A percentile compares a stretch with the other conserved stretches of the same genome.
Evolutionary conservation across 1,284 basidiomycete genomes (phyloP).

Genomic region (Boletellus deceptivus): DNA sequence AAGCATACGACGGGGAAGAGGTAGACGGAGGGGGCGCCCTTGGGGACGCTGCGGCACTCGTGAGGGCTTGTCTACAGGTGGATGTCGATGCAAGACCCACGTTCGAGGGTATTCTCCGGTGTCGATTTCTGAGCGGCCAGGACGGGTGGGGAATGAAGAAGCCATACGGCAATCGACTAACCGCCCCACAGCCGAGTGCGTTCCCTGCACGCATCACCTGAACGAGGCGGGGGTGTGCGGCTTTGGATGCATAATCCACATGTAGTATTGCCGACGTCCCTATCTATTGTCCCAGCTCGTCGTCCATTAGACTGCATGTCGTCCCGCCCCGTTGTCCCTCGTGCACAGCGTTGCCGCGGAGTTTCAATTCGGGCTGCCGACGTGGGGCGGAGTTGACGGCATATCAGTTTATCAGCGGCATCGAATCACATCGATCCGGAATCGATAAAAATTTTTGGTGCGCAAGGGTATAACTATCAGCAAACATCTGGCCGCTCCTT

Average conservation of each 20-base stretch:
- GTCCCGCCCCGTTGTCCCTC: too few relatives aligned
- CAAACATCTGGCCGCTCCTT: slow-evolving; percentile 45
- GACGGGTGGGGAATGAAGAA: slow-evolving; percentile 57
- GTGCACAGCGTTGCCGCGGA: slow-evolving; percentile 6
- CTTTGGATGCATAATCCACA: not conserved
- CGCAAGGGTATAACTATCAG: slow-evolving; percentile 52
- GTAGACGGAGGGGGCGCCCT: slow-evolving; percentile 77
- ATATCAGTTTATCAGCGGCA: slow-evolving; percentile 41
- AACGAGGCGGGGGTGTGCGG: slow-evolving; percentile 11
- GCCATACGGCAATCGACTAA: slow-evolving; percentile 28
- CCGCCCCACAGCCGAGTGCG: slow-evolving; percentile 31
- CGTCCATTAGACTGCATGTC: not conserved
- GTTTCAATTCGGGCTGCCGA: slow-evolving; percentile 16
- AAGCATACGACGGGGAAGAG: slow-evolving; percentile 70
- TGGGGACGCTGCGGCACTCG: slow-evolving; percentile 77
- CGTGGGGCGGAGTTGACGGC: slow-evolving; percentile 33
- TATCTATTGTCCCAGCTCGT: slow-evolving; percentile 20
- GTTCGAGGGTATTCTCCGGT: slow-evolving; percentile 76
- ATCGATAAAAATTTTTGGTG: slow-evolving; percentile 57
- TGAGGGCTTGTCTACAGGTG: slow-evolving; percentile 75
- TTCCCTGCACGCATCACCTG: slow-evolving; percentile 29
- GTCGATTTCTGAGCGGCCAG: slow-evolving; percentile 71
- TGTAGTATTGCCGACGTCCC: slow-evolving; percentile 9
- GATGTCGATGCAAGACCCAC: slow-evolving; percentile 73
- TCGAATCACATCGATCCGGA: slow-evolving; percentile 50